A percentile compares a stretch with the other conserved stretches of the same genome.
Evolutionary conservation across 2,329 filamentous ascomycete genomes (phyloP).

Genomic region (Aspergillus sp.): DNA sequence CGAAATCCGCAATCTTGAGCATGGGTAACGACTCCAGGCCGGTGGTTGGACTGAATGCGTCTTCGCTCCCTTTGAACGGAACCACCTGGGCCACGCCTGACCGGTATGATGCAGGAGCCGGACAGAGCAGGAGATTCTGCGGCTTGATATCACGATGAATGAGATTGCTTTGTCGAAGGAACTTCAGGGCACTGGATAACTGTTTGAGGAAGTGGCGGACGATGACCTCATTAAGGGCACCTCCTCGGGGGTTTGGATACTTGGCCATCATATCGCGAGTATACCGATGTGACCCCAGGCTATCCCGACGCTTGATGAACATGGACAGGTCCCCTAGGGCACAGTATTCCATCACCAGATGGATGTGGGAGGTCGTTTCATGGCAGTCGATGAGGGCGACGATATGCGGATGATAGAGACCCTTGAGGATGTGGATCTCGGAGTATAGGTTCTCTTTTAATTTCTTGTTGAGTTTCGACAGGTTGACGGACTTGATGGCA

Average conservation of each 20-base stretch:
- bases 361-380: constrained; percentile 79
- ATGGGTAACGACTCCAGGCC: constrained; percentile 82
- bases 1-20: constrained; percentile 96
- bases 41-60: constrained; percentile 70
- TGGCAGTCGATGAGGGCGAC: constrained; percentile 92
- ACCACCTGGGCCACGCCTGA: constrained; percentile 53
- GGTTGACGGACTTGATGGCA: constrained; percentile 93
- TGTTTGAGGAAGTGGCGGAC: constrained; percentile 95
- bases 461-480: constrained; percentile 85
- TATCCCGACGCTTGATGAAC: constrained; percentile 91
- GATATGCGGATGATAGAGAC: constrained; percentile 89
- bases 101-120: constrained; percentile 64
- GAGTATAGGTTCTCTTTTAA: constrained; percentile 91
- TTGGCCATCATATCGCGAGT: constrained; percentile 87
- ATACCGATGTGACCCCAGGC: constrained; percentile 67
- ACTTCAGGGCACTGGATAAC: constrained; percentile 82
- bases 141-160: constrained; percentile 97
- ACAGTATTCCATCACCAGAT: constrained; percentile 98
- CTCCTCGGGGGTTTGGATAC: constrained; percentile 74
- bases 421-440: constrained; percentile 93
- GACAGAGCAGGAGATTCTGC: constrained; percentile 86
- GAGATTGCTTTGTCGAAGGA: constrained; percentile 73
- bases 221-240: constrained; percentile 93
- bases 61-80: constrained; percentile 69
- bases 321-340: constrained; percentile 87